These are phyloP conservation scores for Rubia tinctorum DNA, from an alignment of 305 asterid genomes.

Conservation along the genomic window DNA sequence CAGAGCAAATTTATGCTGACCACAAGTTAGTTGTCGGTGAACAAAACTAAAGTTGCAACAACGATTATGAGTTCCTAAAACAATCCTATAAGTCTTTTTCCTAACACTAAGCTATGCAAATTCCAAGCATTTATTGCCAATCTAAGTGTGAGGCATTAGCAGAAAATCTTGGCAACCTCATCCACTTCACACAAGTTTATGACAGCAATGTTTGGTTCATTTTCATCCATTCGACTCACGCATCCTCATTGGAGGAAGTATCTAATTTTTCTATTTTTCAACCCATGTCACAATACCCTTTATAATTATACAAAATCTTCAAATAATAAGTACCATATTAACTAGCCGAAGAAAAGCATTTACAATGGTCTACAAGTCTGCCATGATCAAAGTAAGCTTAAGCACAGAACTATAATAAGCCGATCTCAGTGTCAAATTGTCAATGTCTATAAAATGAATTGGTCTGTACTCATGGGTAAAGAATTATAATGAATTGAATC, in stretches of 20 bases:
- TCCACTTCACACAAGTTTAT: not conserved
- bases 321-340: not conserved
- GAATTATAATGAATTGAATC: not conserved
- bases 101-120: not conserved
- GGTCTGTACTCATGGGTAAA: not conserved
- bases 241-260: not conserved
- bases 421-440: not conserved
- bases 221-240: not conserved
- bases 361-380: not conserved
- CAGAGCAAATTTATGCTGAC: not conserved
- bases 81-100: conserved; percentile 5
- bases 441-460: not conserved
- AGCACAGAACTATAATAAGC: not conserved
- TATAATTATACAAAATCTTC: not conserved
- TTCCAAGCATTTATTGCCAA: not conserved
- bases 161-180: not conserved
- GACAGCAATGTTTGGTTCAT: not conserved
- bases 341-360: not conserved
- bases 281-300: not conserved
- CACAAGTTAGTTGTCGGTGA: not conserved
- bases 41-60: not conserved
- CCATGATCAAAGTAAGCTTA: not conserved
- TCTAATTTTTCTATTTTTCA: not conserved
- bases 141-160: not conserved
- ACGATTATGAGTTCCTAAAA: not conserved